Conservation (phyloP, 1,284 basidiomycete genomes). For the Athelia sp. region DNA sequence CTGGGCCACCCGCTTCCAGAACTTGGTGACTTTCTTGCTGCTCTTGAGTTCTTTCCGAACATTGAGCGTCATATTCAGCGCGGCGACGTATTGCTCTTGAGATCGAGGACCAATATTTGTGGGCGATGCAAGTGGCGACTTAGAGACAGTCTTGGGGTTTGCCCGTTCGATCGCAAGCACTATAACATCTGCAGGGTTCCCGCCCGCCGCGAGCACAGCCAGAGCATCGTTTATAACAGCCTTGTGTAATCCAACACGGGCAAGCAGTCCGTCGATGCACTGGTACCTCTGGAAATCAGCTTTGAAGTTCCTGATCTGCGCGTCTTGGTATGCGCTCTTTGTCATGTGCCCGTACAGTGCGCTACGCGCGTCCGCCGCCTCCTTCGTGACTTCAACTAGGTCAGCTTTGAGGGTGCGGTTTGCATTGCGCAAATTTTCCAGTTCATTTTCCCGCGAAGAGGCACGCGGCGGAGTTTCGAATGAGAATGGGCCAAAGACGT, state of each 20-base stretch:
- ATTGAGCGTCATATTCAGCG: conserved; percentile 41
- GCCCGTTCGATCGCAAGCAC: conserved; percentile 39
- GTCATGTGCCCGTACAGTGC: background rate
- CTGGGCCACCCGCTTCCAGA: conserved; percentile 42
- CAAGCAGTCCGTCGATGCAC: conserved; percentile 27
- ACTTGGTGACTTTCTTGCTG: conserved; percentile 35
- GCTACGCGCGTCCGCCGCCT: background rate
- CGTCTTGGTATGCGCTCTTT: conserved; percentile 6
- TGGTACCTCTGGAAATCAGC: conserved; percentile 23
- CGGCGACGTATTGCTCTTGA: conserved; percentile 42
- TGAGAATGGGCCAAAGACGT: background rate
- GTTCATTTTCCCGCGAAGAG: background rate
- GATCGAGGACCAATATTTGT: conserved; percentile 36
- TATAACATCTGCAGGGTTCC: conserved; percentile 37
- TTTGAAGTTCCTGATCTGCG: conserved; percentile 7
- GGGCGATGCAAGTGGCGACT: conserved; percentile 34
- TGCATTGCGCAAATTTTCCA: background rate
- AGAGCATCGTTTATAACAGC: conserved; percentile 27
- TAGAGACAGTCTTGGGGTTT: conserved; percentile 21
- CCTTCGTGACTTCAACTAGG: background rate
- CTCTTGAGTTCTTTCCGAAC: conserved; percentile 37
- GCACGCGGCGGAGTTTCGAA: background rate
- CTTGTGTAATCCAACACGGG: conserved; percentile 27
- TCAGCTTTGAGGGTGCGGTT: background rate
- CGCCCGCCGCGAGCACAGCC: conserved; percentile 20